A percentile compares a stretch with the other conserved stretches of the same genome.
Evolutionary conservation across 257 asterid species (phyloP).

Genomic region (Solanum boliviense): DNA sequence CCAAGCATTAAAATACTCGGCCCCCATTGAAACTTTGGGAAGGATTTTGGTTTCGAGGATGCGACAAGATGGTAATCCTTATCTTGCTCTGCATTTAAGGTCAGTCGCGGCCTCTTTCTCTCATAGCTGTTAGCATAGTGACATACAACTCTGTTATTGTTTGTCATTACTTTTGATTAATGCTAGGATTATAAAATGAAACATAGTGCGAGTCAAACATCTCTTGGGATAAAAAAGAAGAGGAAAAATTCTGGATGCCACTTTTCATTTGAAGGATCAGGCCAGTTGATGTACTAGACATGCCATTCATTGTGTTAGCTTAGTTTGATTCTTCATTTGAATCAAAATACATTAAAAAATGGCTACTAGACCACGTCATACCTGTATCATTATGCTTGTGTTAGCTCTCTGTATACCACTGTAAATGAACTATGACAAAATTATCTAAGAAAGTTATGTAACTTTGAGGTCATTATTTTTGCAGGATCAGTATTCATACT

Average conservation of each 20-base stretch:
- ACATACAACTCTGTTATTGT: not conserved
- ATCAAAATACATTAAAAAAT: not conserved
- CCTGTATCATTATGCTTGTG: not conserved
- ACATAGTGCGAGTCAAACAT: not conserved
- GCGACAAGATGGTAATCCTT: conserved; percentile 54
- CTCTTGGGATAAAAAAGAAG: not conserved
- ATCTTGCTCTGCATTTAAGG: conserved; percentile 96
- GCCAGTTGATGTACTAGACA: not conserved
- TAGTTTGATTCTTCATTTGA: not conserved
- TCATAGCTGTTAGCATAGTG: not conserved
- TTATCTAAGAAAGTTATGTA: not conserved
- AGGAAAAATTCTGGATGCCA: not conserved
- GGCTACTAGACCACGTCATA: not conserved
- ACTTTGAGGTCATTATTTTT: not conserved
- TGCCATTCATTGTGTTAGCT: not conserved
- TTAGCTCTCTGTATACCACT: not conserved
- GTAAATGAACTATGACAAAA: not conserved
- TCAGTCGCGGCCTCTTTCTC: conserved; percentile 11
- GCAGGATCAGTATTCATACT: not conserved
- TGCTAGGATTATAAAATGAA: not conserved
- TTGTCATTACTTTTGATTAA: not conserved
- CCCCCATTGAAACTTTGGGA: conserved; percentile 68
- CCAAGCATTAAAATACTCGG: conserved; percentile 71
- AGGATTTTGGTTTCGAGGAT: conserved; percentile 64
- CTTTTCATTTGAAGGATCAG: not conserved